Evolutionary conservation across 1,284 basidiomycete genomes (phyloP), one percentile per base, ranked within the genome.

Genomic region (Trametes sp.): DNA sequence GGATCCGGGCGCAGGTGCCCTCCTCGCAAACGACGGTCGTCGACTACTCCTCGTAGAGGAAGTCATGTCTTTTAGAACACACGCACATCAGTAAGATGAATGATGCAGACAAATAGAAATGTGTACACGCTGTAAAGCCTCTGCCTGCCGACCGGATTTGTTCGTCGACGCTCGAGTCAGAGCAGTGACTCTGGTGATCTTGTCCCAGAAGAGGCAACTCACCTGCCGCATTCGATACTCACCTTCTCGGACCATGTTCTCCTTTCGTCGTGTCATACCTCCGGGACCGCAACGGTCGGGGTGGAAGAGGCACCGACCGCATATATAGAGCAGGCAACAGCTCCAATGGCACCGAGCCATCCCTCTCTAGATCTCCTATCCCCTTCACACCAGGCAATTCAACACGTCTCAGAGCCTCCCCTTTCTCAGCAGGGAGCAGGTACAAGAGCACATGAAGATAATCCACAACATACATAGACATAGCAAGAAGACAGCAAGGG

Each of bases 1-100:
- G 74, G 74, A 76, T 77, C 24, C 28, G 60, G 4, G 70, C 70
- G 4, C 72, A 74, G 62, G 63, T 74, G 11, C 74, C 72, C 16
- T 23, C 23, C 21, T 44, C 42, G 23, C 23, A 14, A 23, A 9
- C 42, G 7, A 44, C 23, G 8, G 21, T 44, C 16, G 36, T 26
- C 5, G 23, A 46, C 10, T 28, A 23, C 11, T 6, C 23, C 24
- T 46, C 4, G 36, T 38, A 38, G 36, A 16, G 4, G 36, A 13
- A 33, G 31, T 33, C 31, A 33, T 33, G 31, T n/a, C n/a, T n/a
- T n/a, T n/a, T n/a, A n/a, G n/a, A n/a, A n/a, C n/a, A n/a, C n/a
- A n/a, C n/a, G n/a, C n/a, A n/a, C n/a, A n/a, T n/a, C n/a, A n/a
- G n/a, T n/a, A n/a, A n/a, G n/a, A n/a, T n/a, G n/a, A 33, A 33